Evolutionary conservation across 2,329 filamentous ascomycete species (phyloP).

Genomic region (Diplocarpon rosae): DNA sequence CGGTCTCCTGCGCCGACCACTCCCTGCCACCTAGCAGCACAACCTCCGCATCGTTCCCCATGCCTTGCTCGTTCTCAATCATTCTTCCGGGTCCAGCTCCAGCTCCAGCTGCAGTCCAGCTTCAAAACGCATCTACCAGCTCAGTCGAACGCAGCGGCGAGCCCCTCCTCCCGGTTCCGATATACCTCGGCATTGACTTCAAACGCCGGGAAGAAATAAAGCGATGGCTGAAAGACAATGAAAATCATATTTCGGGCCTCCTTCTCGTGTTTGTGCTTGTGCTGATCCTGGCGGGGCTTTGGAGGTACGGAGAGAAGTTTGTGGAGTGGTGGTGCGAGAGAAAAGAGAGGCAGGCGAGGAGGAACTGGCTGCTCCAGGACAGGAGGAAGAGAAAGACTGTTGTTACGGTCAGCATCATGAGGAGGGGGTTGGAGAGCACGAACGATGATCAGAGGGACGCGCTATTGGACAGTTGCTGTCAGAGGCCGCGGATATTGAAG

Average conservation of each 20-base stretch:
- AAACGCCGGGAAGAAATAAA: neutral
- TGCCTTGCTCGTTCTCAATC: too few species aligned
- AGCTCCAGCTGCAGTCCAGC: neutral
- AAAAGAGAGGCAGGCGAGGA: conserved; percentile 1
- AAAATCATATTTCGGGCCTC: neutral
- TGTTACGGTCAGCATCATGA: conserved; percentile 4
- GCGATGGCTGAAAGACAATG: neutral
- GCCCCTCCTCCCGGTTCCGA: neutral
- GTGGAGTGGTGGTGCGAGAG: neutral
- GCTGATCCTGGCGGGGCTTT: neutral
- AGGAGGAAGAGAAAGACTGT: conserved; percentile 1
- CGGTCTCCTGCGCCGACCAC: too few species aligned
- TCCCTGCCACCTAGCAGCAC: too few species aligned
- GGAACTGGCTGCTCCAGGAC: neutral
- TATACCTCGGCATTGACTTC: neutral
- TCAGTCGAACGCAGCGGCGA: neutral
- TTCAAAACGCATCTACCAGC: neutral
- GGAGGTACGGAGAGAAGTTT: neutral
- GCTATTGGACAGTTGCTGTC: neutral
- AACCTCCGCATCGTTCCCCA: too few species aligned
- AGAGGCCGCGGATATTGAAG: neutral
- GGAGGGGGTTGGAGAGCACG: neutral
- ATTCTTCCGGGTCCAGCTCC: neutral
- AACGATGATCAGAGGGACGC: neutral
- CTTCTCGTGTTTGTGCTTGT: conserved; percentile 1